Base-by-base conservation (phyloP, 305 asterid species). In the Ruellia speciosa region DNA sequence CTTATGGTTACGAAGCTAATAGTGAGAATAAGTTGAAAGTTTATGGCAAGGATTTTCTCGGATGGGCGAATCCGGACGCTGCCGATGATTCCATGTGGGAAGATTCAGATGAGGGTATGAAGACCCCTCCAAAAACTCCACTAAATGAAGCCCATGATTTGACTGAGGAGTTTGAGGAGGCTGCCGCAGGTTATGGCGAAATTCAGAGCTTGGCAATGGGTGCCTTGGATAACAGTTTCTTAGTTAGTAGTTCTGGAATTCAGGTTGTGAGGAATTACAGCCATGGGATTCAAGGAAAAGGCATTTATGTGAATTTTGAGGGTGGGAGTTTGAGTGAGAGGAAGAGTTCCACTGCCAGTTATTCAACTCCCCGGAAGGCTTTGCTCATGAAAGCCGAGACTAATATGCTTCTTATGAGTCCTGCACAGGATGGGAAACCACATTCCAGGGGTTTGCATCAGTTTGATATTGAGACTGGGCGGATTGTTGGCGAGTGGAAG, bases 21-120 rank as follows among this genome's bases (percentile, higher is more conserved):
- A 90, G 88, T 49, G 92, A 55, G 40, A 93, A 80, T 55, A 79
- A 70, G 78, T 75, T 86, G 52, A 93, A 88, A 82, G 95, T 93
- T 10, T 93, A 84, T 0, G 99, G 99, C 45, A 93, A 93, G 82
- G 99, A 93, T 59, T 93, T 93, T 55, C 69, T 89, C 0, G 97
- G 85, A 17, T 93, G 99, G 99, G 97, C 95, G 7, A 86, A 89
- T 16, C 99, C 99, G 0, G 92, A 86, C 47, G 71, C 65, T 10
- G 99, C 99, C 0, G 99, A 93, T 59, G 97, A 93, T 68, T 86
- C 97, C 0, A 82, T 93, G 89, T 88, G 97, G 96, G 97, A 92
- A 59, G 94, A 86, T 53, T 95, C 95, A 0, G 89, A 80, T 51
- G 94, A 86, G 35, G 66, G 68, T 52, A 60, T 75, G 48, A 66